phyloP scores from a whole-genome alignment of 164 flowering plant genomes.

The Tetracentron sinense region DNA sequence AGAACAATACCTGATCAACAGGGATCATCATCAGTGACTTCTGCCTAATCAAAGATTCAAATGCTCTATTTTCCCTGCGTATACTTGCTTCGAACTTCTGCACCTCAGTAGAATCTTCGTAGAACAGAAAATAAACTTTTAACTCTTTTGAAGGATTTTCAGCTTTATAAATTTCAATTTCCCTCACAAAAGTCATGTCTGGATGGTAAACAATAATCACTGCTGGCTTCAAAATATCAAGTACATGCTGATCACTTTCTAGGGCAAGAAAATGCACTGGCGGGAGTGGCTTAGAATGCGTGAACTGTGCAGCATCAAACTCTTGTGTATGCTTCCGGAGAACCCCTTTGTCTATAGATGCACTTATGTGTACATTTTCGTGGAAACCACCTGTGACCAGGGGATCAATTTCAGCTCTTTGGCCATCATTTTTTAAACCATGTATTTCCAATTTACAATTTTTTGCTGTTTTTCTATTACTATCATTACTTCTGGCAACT shows the following conservation, averaged over 20 bases:
- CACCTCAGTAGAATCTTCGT: slow-evolving; percentile 92
- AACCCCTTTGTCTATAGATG: slow-evolving; percentile 20
- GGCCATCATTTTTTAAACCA: slow-evolving; percentile 26
- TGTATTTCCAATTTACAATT: slow-evolving; percentile 20
- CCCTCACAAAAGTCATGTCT: slow-evolving; percentile 87
- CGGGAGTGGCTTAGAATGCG: slow-evolving; percentile 49
- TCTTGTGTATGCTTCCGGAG: slow-evolving; percentile 31
- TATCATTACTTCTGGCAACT: slow-evolving; percentile 14
- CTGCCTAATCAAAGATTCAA: slow-evolving; percentile 94
- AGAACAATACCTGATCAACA: slow-evolving; percentile 59
- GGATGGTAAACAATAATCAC: slow-evolving; percentile 87
- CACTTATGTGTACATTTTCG: slow-evolving; percentile 13
- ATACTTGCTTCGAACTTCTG: slow-evolving; percentile 97
- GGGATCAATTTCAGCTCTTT: slow-evolving; percentile 20
- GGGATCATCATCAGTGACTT: slow-evolving; percentile 96
- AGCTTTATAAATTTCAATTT: slow-evolving; percentile 88
- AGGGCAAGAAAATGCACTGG: slow-evolving; percentile 74
- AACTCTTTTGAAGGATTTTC: slow-evolving; percentile 68
- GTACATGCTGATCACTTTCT: slow-evolving; percentile 69
- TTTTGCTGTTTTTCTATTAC: slow-evolving; percentile 11
- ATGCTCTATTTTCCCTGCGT: slow-evolving; percentile 90
- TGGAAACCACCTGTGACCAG: slow-evolving; percentile 15
- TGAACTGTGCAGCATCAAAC: slow-evolving; percentile 12
- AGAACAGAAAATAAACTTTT: slow-evolving; percentile 90
- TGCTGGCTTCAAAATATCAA: slow-evolving; percentile 77